A percentile compares a stretch with the other conserved stretches of the same genome.
phyloP scores from a whole-genome alignment of 83 land plant species.

The Picea engelmannii region DNA sequence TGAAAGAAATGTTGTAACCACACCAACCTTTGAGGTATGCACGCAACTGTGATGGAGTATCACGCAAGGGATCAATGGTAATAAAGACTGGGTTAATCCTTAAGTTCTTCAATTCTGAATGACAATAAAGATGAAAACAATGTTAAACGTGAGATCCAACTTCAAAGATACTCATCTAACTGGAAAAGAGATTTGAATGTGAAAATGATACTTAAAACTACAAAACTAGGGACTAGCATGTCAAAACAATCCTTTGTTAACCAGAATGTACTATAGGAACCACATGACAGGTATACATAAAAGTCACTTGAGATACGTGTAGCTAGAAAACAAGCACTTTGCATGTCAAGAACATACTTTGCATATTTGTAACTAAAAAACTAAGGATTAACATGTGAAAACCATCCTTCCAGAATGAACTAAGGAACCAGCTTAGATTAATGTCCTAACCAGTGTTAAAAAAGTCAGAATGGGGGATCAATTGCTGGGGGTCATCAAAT shows the following conservation, averaged over 20 bases:
- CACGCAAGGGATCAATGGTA: slow-evolving; percentile 90
- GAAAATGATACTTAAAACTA: neutral
- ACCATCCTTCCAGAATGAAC: too few species aligned
- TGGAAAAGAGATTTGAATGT: neutral
- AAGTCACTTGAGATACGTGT: too few species aligned
- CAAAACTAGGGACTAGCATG: neutral
- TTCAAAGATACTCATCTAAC: neutral
- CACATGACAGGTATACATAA: neutral
- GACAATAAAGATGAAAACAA: slow-evolving; percentile 6
- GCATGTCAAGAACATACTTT: too few species aligned
- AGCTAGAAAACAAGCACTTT: too few species aligned
- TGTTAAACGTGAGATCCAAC: slow-evolving; percentile 6
- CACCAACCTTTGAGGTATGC: slow-evolving; percentile 85
- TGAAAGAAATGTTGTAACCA: neutral
- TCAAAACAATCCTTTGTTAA: neutral
- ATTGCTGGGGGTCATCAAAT: too few species aligned
- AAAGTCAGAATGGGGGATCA: too few species aligned
- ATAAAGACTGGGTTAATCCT: slow-evolving; percentile 73
- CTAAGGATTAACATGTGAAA: too few species aligned
- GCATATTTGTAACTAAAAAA: too few species aligned
- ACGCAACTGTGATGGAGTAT: slow-evolving; percentile 68
- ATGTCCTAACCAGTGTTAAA: too few species aligned
- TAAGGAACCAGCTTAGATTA: too few species aligned
- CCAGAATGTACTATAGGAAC: slow-evolving; percentile 1
- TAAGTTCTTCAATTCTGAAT: slow-evolving; percentile 44